These are phyloP conservation scores for Fereydounia khargensis DNA, from an alignment of 1,284 basidiomycete genomes.

Conservation along the genomic window DNA sequence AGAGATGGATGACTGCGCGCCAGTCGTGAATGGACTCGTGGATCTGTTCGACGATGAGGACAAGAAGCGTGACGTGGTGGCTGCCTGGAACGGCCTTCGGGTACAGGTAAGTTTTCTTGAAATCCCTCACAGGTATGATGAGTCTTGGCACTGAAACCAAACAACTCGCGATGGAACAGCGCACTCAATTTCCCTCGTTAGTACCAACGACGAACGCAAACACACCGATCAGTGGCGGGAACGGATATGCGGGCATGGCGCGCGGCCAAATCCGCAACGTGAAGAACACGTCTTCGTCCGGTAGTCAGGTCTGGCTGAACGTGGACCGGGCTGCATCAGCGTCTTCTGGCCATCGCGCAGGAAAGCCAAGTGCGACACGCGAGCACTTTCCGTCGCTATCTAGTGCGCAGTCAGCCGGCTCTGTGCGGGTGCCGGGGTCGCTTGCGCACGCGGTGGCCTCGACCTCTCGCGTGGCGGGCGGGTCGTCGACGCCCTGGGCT, in stretches of 20 bases:
- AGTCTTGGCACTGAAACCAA: too few relatives aligned
- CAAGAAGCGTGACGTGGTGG: slow-evolving; percentile 72
- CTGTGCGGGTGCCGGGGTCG: slow-evolving; percentile 30
- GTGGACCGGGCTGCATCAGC: slow-evolving; percentile 74
- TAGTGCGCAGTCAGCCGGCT: neutral
- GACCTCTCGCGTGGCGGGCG: neutral
- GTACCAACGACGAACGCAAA: too few relatives aligned
- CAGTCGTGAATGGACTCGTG: slow-evolving; percentile 71
- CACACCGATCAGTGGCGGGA: neutral
- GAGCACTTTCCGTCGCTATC: slow-evolving; percentile 44
- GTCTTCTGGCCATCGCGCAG: slow-evolving; percentile 18
- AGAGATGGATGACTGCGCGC: slow-evolving; percentile 51
- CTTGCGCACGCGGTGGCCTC: slow-evolving; percentile 29
- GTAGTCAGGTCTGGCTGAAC: slow-evolving; percentile 75
- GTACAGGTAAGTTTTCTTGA: too few relatives aligned
- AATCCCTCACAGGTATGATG: too few relatives aligned
- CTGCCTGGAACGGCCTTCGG: slow-evolving; percentile 79
- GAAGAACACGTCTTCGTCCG: slow-evolving; percentile 67
- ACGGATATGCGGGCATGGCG: slow-evolving; percentile 1
- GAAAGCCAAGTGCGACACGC: slow-evolving; percentile 10
- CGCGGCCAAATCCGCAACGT: slow-evolving; percentile 66
- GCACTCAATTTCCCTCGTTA: slow-evolving; percentile 60
- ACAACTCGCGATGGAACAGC: too few relatives aligned
- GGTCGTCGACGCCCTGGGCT: slow-evolving; percentile 6
- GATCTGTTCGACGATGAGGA: slow-evolving; percentile 66